phyloP scores from a whole-genome alignment of 2,329 filamentous ascomycete species.

The Beauveria rudraprayagi region DNA sequence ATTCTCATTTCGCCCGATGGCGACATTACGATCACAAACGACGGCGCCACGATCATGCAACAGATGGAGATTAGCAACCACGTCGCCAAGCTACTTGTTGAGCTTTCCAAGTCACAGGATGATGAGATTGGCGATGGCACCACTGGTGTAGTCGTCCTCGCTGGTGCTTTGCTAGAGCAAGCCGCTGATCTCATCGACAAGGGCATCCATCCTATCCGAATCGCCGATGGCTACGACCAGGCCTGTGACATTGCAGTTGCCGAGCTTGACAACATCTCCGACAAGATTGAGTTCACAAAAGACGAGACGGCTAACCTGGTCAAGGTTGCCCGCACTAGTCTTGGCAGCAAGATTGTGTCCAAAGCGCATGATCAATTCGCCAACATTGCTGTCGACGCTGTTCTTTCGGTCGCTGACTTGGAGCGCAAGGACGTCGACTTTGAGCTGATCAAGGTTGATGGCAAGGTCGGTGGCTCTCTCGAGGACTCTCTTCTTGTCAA shows the following conservation, averaged over 20 bases:
- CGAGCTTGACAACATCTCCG: constrained; percentile 87
- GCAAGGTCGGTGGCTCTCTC: constrained; percentile 88
- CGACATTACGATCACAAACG: constrained; percentile 98
- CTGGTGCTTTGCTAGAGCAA: constrained; percentile 90
- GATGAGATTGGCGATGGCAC: constrained; percentile 98
- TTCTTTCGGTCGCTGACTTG: constrained; percentile 90
- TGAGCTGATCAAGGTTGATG: constrained; percentile 98
- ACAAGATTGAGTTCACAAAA: constrained; percentile 77
- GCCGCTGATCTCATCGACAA: constrained; percentile 98
- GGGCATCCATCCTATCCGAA: constrained; percentile 97
- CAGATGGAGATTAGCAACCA: constrained; percentile 99
- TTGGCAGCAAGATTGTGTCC: constrained; percentile 98
- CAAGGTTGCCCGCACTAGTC: constrained; percentile 89
- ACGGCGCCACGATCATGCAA: constrained; percentile 92
- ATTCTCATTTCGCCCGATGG: constrained; percentile 98
- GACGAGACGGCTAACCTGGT: constrained; percentile 77
- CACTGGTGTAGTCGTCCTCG: constrained; percentile 92
- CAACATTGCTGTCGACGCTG: constrained; percentile 93
- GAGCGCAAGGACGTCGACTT: constrained; percentile 97
- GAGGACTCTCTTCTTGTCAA: constrained; percentile 94
- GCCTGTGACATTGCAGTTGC: constrained; percentile 94
- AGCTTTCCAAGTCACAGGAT: constrained; percentile 96
- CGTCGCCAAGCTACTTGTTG: constrained; percentile 91
- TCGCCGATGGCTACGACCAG: constrained; percentile 96
- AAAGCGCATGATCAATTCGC: constrained; percentile 98